Base-by-base conservation (phyloP, 2,329 filamentous ascomycete genomes). In the Calonectria leucothoes region DNA sequence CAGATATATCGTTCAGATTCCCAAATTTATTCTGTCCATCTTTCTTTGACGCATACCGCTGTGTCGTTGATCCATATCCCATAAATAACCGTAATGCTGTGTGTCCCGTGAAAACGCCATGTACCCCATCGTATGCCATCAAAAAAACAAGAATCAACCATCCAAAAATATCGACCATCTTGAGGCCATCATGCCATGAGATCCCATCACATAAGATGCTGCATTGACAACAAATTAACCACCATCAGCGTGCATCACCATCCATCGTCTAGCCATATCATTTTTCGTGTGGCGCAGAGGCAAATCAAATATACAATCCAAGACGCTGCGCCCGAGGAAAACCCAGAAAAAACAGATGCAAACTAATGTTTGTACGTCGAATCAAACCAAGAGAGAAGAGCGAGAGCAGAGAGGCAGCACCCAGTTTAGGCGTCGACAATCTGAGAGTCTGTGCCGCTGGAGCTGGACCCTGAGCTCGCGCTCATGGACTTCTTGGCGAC, bases 401-500 rank as follows among this genome's bases (percentile, higher is more conserved):
- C 39, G 39, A n/a, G 35, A 6, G 12, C 20, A 7, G n/a, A 63
- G 35, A 48, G 45, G 35, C 57, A 49, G 48, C 39, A 27, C n/a
- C n/a, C n/a, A n/a, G n/a, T n/a, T 64, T 37, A 70, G 29, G 49
- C 27, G n/a, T 82, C 82, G 20, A 75, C 78, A 20, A 83, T 74
- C 33, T 75, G 77, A 69, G 76, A 77, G 59, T 78, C 76, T 39
- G 71, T 67, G 59, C 79, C 79, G 74, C 80, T 83, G 39, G 79
- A 78, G 71, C 77, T 80, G 42, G 82, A 82, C 49, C 76, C 78
- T 3, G 81, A 82, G 17, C 85, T 84, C 68, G 85, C 82, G 73
- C 83, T 87, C 76, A 88, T 84, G 70, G 84, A 84, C 64, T 78
- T 79, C 70, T 89, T 84, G 25, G 88, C 90, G 33, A 88, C 83